Percentiles rank a stretch among this genome's conserved stretches.
Evolutionary conservation across 495 filamentous ascomycete species (phyloP).

Genomic region (Patellaria atrata): DNA sequence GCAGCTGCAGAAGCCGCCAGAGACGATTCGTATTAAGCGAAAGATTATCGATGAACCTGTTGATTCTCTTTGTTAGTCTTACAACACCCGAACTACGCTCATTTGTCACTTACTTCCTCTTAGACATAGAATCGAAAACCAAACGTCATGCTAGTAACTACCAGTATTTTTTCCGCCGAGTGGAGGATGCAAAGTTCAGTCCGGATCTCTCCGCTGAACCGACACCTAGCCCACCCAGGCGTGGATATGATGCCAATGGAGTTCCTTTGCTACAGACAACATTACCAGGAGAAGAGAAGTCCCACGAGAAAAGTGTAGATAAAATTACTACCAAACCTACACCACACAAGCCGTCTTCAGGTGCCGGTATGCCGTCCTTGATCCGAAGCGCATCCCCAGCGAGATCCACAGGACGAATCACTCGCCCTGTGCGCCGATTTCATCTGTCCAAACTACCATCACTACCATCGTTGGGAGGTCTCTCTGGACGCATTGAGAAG

Average conservation of each 20-base stretch:
- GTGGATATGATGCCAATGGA: background rate
- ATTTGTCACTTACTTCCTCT: too few species aligned
- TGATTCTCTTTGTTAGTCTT: slow-evolving; percentile 5
- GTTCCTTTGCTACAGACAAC: background rate
- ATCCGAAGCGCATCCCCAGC: too few species aligned
- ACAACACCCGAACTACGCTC: too few species aligned
- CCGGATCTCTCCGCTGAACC: background rate
- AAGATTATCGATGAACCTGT: slow-evolving; percentile 7
- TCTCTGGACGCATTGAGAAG: too few species aligned
- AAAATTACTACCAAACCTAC: background rate
- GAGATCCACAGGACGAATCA: background rate
- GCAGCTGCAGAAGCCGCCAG: slow-evolving; percentile 7
- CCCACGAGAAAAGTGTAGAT: background rate
- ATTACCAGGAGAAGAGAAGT: slow-evolving; percentile 3
- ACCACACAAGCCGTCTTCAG: background rate
- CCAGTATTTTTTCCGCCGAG: slow-evolving; percentile 2
- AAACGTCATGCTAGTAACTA: background rate
- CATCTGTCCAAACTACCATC: slow-evolving; percentile 1
- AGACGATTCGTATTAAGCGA: slow-evolving; percentile 11
- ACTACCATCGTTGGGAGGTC: background rate
- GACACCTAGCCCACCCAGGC: background rate
- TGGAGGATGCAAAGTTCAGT: slow-evolving; percentile 3
- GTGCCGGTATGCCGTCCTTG: too few species aligned
- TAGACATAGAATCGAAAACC: too few species aligned
- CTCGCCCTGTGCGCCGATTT: background rate